Percentiles rank a stretch among this genome's conserved stretches.
phyloP scores from a whole-genome alignment of 805 yeast species.

The Myxozyma udenii region DNA sequence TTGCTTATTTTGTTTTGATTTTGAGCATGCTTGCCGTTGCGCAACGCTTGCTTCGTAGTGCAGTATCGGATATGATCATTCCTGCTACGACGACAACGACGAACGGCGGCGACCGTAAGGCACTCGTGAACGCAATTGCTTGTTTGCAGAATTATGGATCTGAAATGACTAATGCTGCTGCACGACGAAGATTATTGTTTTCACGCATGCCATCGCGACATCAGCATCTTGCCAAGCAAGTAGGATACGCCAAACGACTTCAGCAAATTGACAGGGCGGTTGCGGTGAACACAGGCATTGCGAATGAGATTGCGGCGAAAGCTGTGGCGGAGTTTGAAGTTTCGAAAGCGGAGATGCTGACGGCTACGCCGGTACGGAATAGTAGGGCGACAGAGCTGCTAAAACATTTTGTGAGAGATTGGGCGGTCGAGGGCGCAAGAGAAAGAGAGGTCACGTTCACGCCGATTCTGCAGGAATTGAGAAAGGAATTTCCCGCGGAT shows the following conservation, averaged over 20 bases:
- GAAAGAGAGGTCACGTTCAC: constrained; percentile 55
- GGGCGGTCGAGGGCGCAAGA: constrained; percentile 51
- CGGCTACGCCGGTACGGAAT: constrained; percentile 36
- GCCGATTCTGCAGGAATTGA: constrained; percentile 50
- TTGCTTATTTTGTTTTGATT: constrained; percentile 12
- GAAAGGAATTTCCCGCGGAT: constrained; percentile 34
- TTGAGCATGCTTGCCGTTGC: constrained; percentile 10
- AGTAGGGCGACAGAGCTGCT: constrained; percentile 44
- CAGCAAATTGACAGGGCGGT: constrained; percentile 49
- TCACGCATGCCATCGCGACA: constrained; percentile 51
- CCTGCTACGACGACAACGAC: too few relatives aligned
- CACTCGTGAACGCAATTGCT: constrained; percentile 29
- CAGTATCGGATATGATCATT: too few relatives aligned
- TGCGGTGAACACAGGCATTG: constrained; percentile 47
- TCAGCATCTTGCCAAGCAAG: constrained; percentile 50
- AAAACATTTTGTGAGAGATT: constrained; percentile 77
- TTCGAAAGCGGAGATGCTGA: constrained; percentile 46
- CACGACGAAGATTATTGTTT: constrained; percentile 32
- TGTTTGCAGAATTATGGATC: constrained; percentile 30
- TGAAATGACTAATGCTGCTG: constrained; percentile 16
- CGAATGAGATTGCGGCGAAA: constrained; percentile 46
- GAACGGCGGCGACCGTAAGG: constrained; percentile 25
- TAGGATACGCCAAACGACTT: constrained; percentile 56
- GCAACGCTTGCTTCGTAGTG: constrained; percentile 5
- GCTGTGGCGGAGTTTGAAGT: constrained; percentile 43